Percentiles rank a stretch among this genome's conserved stretches.
phyloP scores from a whole-genome alignment of 306 rosid species.

The Acacia confusa region DNA sequence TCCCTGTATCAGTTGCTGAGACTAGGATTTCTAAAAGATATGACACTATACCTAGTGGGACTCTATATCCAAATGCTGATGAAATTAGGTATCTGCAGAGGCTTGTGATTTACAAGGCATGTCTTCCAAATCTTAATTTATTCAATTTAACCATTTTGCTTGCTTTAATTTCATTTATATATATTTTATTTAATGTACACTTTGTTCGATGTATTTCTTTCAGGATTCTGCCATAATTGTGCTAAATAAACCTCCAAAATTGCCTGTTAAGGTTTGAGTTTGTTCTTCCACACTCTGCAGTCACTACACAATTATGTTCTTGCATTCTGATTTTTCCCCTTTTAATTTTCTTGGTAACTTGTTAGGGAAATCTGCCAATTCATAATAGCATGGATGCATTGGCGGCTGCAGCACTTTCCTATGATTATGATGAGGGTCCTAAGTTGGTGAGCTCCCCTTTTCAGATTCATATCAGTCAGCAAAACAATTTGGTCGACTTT shows the following conservation, averaged over 20 bases:
- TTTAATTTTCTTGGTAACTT: conserved; percentile 28
- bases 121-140: conserved; percentile 28
- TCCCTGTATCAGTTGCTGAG: conserved; percentile 83
- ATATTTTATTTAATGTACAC: conserved; percentile 12
- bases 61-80: conserved; percentile 89
- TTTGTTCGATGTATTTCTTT: conserved; percentile 30
- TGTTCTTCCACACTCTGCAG: conserved; percentile 15
- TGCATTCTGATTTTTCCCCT: conserved; percentile 26
- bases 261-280: conserved; percentile 87
- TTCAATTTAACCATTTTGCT: conserved; percentile 23
- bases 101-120: conserved; percentile 87
- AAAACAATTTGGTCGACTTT: conserved; percentile 17
- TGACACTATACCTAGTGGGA: conserved; percentile 90
- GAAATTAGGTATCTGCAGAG: conserved; percentile 92
- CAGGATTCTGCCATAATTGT: conserved; percentile 87
- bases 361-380: conserved; percentile 86
- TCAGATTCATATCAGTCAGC: background rate
- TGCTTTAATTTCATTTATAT: conserved; percentile 8
- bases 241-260: conserved; percentile 87
- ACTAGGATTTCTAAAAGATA: conserved; percentile 79
- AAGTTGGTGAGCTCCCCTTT: conserved; percentile 65
- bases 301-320: conserved; percentile 11
- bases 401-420: conserved; percentile 94
- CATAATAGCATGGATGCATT: conserved; percentile 97
- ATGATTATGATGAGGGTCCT: conserved; percentile 82